Percentiles rank a stretch among this genome's conserved stretches.
These are phyloP conservation scores for Trypanosoma lewisi DNA, from an alignment of 208 protist species.

Conservation along the genomic window DNA sequence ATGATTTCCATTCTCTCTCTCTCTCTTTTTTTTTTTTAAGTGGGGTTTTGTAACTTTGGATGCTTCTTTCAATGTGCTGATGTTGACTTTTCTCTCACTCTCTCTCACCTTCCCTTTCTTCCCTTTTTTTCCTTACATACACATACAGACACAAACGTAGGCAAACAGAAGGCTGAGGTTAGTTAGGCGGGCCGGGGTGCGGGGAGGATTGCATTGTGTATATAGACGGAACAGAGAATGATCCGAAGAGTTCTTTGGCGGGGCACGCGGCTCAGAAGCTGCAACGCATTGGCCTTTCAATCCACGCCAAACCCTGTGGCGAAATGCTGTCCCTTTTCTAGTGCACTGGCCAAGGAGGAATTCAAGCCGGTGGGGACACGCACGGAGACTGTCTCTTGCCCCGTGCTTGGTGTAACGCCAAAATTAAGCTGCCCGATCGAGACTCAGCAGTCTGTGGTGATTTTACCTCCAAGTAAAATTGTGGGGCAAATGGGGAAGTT, in stretches of 20 bases:
- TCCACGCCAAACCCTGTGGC: conserved; percentile 29
- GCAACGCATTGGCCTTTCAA: conserved; percentile 22
- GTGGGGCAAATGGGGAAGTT: conserved; percentile 75
- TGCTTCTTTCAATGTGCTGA: not conserved
- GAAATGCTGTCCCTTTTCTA: conserved; percentile 63
- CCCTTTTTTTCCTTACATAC: not conserved
- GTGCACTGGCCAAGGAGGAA: conserved; percentile 11
- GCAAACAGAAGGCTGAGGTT: no score
- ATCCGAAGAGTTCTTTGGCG: conserved; percentile 29
- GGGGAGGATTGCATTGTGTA: no score
- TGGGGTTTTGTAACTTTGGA: not conserved
- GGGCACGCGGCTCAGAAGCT: conserved; percentile 20
- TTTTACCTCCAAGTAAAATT: conserved; percentile 37
- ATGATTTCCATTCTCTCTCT: no score
- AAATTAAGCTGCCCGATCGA: conserved; percentile 53
- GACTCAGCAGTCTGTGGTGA: conserved; percentile 19
- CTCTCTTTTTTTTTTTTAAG: not conserved
- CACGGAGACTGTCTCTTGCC: conserved; percentile 16
- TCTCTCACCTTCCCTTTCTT: not conserved
- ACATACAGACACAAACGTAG: not conserved
- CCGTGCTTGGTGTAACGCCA: conserved; percentile 50
- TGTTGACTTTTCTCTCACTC: not conserved
- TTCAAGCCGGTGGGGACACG: conserved; percentile 3
- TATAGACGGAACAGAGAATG: no score
- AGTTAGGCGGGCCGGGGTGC: no score